A percentile compares a stretch with the other conserved stretches of the same genome.
phyloP scores from a whole-genome alignment of 495 filamentous ascomycete species.

The Penicillium robsamsonii region DNA sequence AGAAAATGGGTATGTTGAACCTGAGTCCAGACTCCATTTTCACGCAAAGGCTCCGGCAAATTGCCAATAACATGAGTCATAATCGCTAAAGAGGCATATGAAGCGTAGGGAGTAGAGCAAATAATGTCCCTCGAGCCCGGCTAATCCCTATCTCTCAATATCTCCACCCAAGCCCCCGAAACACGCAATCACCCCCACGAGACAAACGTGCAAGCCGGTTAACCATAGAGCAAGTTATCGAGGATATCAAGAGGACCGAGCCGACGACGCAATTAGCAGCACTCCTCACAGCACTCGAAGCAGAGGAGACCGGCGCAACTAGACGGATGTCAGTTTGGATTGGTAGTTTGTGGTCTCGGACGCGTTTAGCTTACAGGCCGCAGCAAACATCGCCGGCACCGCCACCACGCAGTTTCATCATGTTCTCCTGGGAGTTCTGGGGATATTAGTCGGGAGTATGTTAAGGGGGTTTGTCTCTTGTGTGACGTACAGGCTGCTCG shows the following conservation, averaged over 20 bases:
- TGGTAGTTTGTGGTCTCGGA: not conserved
- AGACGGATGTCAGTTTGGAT: conserved; percentile 1
- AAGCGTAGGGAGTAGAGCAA: not conserved
- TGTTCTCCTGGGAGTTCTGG: conserved; percentile 38
- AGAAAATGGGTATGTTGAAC: conserved; percentile 14
- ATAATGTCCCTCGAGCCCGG: not conserved
- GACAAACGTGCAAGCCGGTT: not conserved
- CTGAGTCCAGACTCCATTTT: not conserved
- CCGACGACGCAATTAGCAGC: conserved; percentile 19
- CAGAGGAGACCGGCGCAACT: conserved; percentile 45
- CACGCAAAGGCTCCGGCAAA: not conserved
- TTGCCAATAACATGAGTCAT: not conserved
- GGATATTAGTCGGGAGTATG: not conserved
- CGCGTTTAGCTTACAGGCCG: conserved; percentile 37
- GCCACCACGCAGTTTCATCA: conserved; percentile 47
- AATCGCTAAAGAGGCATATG: not conserved
- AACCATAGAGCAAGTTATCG: not conserved
- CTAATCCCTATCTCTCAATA: not conserved
- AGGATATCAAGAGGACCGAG: not conserved
- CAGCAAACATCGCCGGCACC: conserved; percentile 44
- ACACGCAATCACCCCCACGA: not conserved
- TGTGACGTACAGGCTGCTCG: conserved; percentile 38
- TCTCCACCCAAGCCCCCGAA: not conserved
- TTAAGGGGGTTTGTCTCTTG: not conserved
- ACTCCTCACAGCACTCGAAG: conserved; percentile 43